phyloP scores from a whole-genome alignment of 176 grass and related monocot species.

The Avena sativa region DNA sequence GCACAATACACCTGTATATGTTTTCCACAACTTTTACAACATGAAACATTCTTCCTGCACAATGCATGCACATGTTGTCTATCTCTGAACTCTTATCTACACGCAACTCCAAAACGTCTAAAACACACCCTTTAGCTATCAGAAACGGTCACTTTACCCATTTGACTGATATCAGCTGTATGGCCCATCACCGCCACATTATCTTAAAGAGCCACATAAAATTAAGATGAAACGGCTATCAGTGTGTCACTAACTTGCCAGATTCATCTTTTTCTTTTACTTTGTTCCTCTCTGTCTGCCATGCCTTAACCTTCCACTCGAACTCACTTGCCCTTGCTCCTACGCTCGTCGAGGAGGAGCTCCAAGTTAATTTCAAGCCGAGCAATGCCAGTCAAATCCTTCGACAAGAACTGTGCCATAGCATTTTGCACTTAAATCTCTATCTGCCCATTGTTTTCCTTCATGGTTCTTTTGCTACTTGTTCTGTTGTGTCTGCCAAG shows the following conservation, averaged over 20 bases:
- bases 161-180: neutral
- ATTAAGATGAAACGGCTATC: neutral
- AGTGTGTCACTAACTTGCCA: neutral
- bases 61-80: neutral
- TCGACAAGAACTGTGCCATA: constrained; percentile 2
- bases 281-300: neutral
- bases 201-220: neutral
- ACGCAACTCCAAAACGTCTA: neutral
- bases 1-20: neutral
- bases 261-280: neutral
- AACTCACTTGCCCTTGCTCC: neutral
- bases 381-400: neutral
- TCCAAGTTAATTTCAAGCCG: neutral
- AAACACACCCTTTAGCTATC: constrained; percentile 1
- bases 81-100: neutral
- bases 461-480: neutral
- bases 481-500: neutral
- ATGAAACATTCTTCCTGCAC: neutral
- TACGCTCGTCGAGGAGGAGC: neutral
- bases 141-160: neutral
- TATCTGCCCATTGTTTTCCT: constrained; percentile 6
- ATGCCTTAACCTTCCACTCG: neutral
- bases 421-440: neutral
- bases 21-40: neutral
- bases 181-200: neutral